phyloP scores from a whole-genome alignment of 345 rosid species.

The Brassica carinata region DNA sequence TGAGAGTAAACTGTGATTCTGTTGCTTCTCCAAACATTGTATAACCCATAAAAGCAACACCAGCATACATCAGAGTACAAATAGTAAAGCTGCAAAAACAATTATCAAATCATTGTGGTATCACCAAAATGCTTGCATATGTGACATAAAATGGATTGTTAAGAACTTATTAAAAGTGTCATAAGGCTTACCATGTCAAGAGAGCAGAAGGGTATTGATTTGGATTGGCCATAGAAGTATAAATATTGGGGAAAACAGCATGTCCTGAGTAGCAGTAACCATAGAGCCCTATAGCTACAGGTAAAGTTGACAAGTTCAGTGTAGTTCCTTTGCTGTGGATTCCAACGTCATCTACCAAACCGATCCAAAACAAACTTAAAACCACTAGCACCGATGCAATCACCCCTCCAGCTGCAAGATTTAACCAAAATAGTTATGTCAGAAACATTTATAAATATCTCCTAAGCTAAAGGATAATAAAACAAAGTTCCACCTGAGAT shows the following conservation, averaged over 20 bases:
- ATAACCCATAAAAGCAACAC: slow-evolving; percentile 86
- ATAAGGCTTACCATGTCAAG: slow-evolving; percentile 57
- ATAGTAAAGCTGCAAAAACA: slow-evolving; percentile 55
- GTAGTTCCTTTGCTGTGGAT: slow-evolving; percentile 66
- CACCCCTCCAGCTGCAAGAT: slow-evolving; percentile 82
- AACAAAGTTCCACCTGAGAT: slow-evolving; percentile 60
- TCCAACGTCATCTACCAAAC: slow-evolving; percentile 77
- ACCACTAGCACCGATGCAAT: slow-evolving; percentile 81
- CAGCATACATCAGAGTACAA: slow-evolving; percentile 77
- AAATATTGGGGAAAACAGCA: slow-evolving; percentile 94
- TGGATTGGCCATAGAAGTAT: slow-evolving; percentile 85
- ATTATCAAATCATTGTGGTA: not conserved
- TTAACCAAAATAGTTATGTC: slow-evolving; percentile 1
- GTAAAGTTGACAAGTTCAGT: slow-evolving; percentile 67
- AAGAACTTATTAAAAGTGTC: not conserved
- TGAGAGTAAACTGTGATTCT: slow-evolving; percentile 83
- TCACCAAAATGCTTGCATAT: slow-evolving; percentile 17
- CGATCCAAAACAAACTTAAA: slow-evolving; percentile 85
- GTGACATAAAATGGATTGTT: not conserved
- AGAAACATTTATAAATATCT: not conserved
- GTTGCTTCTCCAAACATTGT: slow-evolving; percentile 85
- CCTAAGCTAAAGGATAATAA: not conserved
- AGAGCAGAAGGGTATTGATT: slow-evolving; percentile 71
- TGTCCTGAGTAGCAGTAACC: slow-evolving; percentile 97
- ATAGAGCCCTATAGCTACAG: slow-evolving; percentile 91